Evolutionary conservation across 2,329 filamentous ascomycete species (phyloP), one percentile per base, ranked within the genome.

Genomic region (Arthrobotrys megalospora): DNA sequence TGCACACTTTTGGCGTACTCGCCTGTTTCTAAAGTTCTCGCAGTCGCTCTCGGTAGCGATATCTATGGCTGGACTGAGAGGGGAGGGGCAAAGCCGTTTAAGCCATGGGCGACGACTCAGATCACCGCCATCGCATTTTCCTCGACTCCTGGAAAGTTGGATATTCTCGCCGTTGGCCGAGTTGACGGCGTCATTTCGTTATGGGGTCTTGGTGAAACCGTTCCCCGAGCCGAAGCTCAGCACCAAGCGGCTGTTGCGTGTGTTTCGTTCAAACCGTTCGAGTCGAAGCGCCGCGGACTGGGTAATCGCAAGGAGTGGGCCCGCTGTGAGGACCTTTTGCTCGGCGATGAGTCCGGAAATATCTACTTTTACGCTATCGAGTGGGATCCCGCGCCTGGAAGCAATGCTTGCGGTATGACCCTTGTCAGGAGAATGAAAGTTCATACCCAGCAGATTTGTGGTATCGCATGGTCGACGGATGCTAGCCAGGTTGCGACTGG

Each of bases 111-210:
- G 81, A 76, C 84, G 81, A 82, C 84, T 76, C 88, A 91, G 82
- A 87, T 99, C 48, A 97, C 93, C 0, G 94, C 93, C 5, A 84
- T 98, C n/a, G 91, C 92, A 0, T 98, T 98, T 84, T 98, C 96
- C 0, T 97, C 95, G 0, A 84, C 87, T 0, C 86, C 89, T 82
- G 95, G 95, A 0, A 88, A 87, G 19, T 92, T 91, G 82, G 91
- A 90, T 11, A 96, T 99, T 43, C 87, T 99, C 50, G 95, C 94
- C 0, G 92, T 94, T 80, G 94, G 93, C 1, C 89, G 94, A 79
- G 93, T 92, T 11, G 90, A 93, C 82, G 92, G 93, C 0, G 88
- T 89, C 24, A 86, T 98, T 36, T 89, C 89, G 21, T 86, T 99
- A 4, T 92, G 94, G 89, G 94, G 93, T 53, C 88, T 93, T 0